Evolutionary conservation across 306 rosid genomes (phyloP), one percentile per base, ranked within the genome.

Genomic region (Quercus rubra): DNA sequence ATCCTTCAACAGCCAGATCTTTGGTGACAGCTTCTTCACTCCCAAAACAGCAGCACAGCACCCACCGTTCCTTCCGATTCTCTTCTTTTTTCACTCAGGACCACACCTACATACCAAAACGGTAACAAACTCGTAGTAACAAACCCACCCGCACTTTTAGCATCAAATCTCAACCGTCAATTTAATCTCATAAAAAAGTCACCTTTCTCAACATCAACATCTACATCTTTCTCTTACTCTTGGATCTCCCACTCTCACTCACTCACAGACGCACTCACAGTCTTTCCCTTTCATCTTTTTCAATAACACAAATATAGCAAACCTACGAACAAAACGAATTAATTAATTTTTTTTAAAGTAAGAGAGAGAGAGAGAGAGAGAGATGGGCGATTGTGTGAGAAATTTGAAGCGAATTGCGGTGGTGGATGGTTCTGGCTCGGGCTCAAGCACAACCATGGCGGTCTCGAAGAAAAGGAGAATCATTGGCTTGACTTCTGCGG

Each of bases 381-480:
- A 55, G 21, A 76, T 68, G 72, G 72, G 27, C 1, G 72, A 68
- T 68, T 19, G 25, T 55, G 87, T 87, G 93, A 72, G 82, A 4
- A 90, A 84, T 13, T 72, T 74, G 51, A 90, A 90, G 84, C 89
- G 97, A 74, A 63, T 80, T 70, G 56, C 74, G 3, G 80, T 75
- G 17, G 82, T 80, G 61, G 88, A 86, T 52, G 66, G 81, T 73
- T 79, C 87, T 15, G 70, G 81, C 74, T 77, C 87, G 12, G 70
- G 59, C 52, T 35, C 72, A 10, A 19, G 15, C 72, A 35, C 52
- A 15, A n/a, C 68, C 46, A 74, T 78, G 23, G 71, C 28, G 69
- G 41, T 79, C 71, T 84, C 93, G 6, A 94, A 92, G 84, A 90
- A 85, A 75, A 86, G 87, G 77, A 92, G 69, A 71, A 20, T 61